Base-by-base conservation (phyloP, 371 early-diverging fungal genomes). In the Sanchytrium tribonematis region DNA sequence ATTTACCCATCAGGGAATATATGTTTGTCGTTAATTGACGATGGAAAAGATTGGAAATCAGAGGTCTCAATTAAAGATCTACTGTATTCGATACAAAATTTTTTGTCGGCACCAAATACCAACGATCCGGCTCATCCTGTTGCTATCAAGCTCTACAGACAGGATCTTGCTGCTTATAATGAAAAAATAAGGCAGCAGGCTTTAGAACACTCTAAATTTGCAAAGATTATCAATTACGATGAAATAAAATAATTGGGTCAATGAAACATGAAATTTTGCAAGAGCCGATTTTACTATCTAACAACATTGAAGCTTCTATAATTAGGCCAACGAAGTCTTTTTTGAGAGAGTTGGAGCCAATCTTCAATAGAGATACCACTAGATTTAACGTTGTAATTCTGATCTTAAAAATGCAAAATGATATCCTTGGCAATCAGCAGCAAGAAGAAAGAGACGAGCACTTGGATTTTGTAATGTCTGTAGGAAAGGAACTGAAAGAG, bases 1-100 rank as follows among this genome's bases (percentile, higher is more conserved):
- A 88, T 99, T 28, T 99, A 97, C 77, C 93, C 94, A 17, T 93
- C 91, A 17, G 99, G 99, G 31, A 97, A 96, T 0, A 91, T 99
- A 12, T 99, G 99, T 72, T 79, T 99, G 66, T 93, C 93, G n/a
- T 97, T 99, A 73, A 75, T 98, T 70, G 90, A 93, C 72, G 94
- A 90, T 71, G 93, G 93, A 29, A 86, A 69, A 28, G 71, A 29
- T 30, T 31, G 29, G 28, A 48, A 48, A 48, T 48, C 48, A 12
- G 5, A 5, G 22, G 22, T 48, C 5, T 48, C 48, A 48, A 48
- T 48, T 5, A 48, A 22, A 22, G 12, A 48, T 5, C 22, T 48
- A 48, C 48, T 48, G 22, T 22, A 12, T 12, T 48, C 48, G 22
- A 5, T 48, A 12, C 48, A 48, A 22, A 12, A 5, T 5, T 48